Percentiles rank a stretch among this genome's conserved stretches.
These are phyloP conservation scores for Ramalina intermedia DNA, from an alignment of 495 filamentous ascomycete species.

Conservation along the genomic window DNA sequence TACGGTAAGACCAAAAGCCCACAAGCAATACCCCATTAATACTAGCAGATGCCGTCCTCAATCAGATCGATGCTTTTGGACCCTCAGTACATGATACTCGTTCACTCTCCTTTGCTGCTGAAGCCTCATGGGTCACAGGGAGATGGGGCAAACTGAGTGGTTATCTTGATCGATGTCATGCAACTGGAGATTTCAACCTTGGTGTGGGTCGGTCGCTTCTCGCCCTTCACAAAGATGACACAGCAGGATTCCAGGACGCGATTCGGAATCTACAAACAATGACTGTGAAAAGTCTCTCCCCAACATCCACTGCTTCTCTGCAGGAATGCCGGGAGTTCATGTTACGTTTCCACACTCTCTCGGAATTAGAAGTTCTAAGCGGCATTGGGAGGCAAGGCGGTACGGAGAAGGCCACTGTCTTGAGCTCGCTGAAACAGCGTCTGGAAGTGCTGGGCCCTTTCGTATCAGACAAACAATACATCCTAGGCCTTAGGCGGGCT, in stretches of 20 bases:
- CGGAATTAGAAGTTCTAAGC: constrained; percentile 73
- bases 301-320: constrained; percentile 60
- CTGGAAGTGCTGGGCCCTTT: constrained; percentile 77
- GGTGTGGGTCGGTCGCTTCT: constrained; percentile 60
- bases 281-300: constrained; percentile 57
- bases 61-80: constrained; percentile 62
- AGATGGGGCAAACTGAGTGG: constrained; percentile 63
- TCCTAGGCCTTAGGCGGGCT: constrained; percentile 76
- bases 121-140: constrained; percentile 80
- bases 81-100: constrained; percentile 34
- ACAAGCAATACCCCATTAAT: neutral
- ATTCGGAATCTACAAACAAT: constrained; percentile 52
- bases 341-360: constrained; percentile 71
- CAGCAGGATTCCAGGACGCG: constrained; percentile 38
- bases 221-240: constrained; percentile 41
- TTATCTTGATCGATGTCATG: constrained; percentile 43
- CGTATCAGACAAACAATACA: constrained; percentile 80
- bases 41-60: constrained; percentile 58
- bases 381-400: constrained; percentile 29
- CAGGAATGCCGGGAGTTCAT: constrained; percentile 67
- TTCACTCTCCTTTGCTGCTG: constrained; percentile 65
- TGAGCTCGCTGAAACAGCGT: constrained; percentile 52
- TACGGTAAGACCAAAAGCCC: constrained; percentile 39
- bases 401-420: constrained; percentile 27
- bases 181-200: constrained; percentile 64